phyloP scores from a whole-genome alignment of 176 grass and related monocot genomes.

The Triticum turgidum region DNA sequence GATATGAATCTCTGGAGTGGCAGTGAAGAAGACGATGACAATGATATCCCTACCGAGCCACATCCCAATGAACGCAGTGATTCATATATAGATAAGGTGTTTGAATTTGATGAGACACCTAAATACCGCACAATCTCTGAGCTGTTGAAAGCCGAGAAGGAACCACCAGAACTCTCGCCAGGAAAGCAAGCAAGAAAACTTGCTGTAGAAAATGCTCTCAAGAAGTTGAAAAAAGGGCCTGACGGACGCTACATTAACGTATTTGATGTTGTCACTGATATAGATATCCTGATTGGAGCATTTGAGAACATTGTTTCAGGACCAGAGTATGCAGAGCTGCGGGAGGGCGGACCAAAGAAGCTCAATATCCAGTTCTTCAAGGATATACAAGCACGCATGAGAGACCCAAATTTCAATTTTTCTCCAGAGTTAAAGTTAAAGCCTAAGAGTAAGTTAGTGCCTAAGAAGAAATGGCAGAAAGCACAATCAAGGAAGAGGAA shows the following conservation, averaged over 20 bases:
- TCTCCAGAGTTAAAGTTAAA: conserved; percentile 87
- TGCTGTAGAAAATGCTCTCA: conserved; percentile 95
- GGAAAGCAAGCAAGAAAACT: conserved; percentile 92
- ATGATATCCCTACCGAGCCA: conserved; percentile 72
- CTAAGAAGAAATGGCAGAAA: conserved; percentile 95
- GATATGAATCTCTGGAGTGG: conserved; percentile 90
- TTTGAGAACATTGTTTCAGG: conserved; percentile 95
- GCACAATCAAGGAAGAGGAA: conserved; percentile 79
- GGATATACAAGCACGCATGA: conserved; percentile 88
- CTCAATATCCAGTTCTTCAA: conserved; percentile 96
- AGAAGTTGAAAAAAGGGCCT: conserved; percentile 89
- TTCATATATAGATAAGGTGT: conserved; percentile 85
- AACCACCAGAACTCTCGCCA: conserved; percentile 86
- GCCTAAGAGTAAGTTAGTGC: conserved; percentile 86
- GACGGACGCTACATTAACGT: conserved; percentile 84
- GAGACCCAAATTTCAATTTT: conserved; percentile 88
- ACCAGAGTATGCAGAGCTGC: conserved; percentile 77
- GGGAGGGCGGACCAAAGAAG: conserved; percentile 90
- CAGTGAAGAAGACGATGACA: conserved; percentile 68
- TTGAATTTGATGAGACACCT: conserved; percentile 91
- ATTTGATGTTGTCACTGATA: conserved; percentile 87
- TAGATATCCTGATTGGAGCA: conserved; percentile 94
- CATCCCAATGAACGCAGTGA: conserved; percentile 75
- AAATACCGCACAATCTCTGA: conserved; percentile 83
- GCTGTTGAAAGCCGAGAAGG: conserved; percentile 75